phyloP scores from a whole-genome alignment of 2,329 filamentous ascomycete genomes.

The Apiospora arundinis region DNA sequence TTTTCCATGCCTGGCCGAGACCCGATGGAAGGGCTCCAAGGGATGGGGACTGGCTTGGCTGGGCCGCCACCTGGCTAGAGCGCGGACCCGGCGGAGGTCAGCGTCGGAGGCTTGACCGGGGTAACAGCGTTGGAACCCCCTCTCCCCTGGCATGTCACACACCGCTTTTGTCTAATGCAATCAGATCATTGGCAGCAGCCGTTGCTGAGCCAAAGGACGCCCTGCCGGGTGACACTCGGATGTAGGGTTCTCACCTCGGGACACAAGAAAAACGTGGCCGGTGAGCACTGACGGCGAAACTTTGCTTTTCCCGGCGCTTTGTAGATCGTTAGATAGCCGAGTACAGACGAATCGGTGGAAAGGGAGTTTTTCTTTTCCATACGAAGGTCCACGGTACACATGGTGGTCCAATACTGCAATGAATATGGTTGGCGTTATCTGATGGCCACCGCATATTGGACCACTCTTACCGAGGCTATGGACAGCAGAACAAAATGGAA shows the following conservation, averaged over 20 bases:
- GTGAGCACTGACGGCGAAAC: neutral
- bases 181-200: neutral
- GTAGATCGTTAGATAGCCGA: conserved; percentile 13
- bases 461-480: neutral
- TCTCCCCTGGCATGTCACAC: conserved; percentile 1
- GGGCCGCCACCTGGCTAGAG: neutral
- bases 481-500: neutral
- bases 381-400: neutral
- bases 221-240: neutral
- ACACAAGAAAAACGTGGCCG: neutral
- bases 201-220: too few relatives aligned
- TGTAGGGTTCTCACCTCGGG: neutral
- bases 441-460: neutral
- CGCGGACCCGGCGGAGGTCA: neutral
- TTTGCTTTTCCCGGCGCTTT: neutral
- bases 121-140: neutral
- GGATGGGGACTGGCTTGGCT: neutral
- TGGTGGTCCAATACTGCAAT: neutral
- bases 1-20: neutral
- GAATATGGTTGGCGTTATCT: neutral
- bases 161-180: conserved; percentile 12
- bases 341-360: conserved; percentile 7
- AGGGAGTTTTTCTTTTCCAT: neutral
- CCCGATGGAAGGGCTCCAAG: neutral
- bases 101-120: neutral